phyloP scores from a whole-genome alignment of 257 asterid genomes.

The Marsdenia floribunda region DNA sequence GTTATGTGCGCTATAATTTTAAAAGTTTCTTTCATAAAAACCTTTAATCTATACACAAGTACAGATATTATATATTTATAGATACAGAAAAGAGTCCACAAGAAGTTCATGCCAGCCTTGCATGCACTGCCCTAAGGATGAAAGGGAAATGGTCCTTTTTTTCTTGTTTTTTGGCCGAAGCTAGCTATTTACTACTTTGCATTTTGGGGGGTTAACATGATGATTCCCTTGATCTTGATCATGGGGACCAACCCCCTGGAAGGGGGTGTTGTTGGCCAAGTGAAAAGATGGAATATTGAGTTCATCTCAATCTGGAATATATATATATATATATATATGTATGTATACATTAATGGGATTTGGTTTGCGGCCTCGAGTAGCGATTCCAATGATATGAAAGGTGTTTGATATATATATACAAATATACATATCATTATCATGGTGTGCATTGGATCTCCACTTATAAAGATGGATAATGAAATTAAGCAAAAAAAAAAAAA shows the following conservation, averaged over 20 bases:
- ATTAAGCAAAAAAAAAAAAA: neutral
- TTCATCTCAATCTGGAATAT: constrained; percentile 13
- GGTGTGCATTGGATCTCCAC: constrained; percentile 3
- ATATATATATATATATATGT: no score
- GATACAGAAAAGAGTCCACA: neutral
- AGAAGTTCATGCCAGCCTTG: neutral
- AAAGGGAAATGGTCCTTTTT: neutral
- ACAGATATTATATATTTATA: neutral
- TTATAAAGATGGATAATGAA: constrained; percentile 11
- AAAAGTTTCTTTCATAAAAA: neutral
- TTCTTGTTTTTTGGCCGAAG: no score
- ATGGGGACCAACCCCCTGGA: neutral
- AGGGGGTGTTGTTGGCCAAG: neutral
- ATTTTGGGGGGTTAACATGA: neutral
- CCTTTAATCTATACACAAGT: neutral
- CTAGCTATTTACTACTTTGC: no score
- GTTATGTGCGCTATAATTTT: no score
- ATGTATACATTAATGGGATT: neutral
- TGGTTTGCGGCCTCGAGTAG: constrained; percentile 20
- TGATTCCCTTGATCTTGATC: neutral
- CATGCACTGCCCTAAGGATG: neutral
- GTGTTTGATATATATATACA: neutral
- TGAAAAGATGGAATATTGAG: constrained; percentile 2
- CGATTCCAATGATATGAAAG: constrained; percentile 4
- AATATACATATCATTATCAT: neutral